Conservation (phyloP, 139 green algal species). For the Penium margaritaceum region DNA sequence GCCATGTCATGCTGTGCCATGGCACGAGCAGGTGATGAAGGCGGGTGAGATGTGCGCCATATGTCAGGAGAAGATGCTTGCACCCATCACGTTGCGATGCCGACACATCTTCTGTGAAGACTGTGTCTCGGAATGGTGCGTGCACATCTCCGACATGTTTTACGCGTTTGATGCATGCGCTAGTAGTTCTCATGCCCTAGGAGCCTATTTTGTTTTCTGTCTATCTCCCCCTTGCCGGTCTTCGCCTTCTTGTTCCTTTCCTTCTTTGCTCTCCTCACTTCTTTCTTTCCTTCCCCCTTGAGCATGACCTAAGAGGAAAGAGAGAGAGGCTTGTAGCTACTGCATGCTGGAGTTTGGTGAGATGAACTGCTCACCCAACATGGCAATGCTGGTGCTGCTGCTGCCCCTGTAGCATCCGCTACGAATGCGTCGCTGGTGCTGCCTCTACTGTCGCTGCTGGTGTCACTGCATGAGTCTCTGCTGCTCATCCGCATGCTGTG, state of each 20-base stretch:
- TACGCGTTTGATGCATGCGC: not conserved
- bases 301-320: not conserved
- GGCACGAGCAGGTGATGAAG: conserved; percentile 36
- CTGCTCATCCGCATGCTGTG: too few species aligned
- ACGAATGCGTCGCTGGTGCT: not conserved
- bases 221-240: not conserved
- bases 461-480: not conserved
- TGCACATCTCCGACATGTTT: not conserved
- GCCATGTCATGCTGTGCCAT: not conserved
- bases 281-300: not conserved
- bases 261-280: not conserved
- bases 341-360: not conserved
- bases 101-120: conserved; percentile 71
- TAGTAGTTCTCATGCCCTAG: not conserved
- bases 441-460: not conserved
- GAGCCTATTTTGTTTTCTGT: not conserved
- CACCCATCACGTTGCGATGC: conserved; percentile 59
- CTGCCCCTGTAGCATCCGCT: not conserved
- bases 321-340: too few species aligned
- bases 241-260: not conserved
- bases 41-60: conserved; percentile 63
- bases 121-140: conserved; percentile 69
- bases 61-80: conserved; percentile 61
- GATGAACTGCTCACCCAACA: not conserved
- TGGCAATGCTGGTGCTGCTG: not conserved